phyloP scores from a whole-genome alignment of 768 basidiomycete genomes.

The Kwoniella bestiolae region DNA sequence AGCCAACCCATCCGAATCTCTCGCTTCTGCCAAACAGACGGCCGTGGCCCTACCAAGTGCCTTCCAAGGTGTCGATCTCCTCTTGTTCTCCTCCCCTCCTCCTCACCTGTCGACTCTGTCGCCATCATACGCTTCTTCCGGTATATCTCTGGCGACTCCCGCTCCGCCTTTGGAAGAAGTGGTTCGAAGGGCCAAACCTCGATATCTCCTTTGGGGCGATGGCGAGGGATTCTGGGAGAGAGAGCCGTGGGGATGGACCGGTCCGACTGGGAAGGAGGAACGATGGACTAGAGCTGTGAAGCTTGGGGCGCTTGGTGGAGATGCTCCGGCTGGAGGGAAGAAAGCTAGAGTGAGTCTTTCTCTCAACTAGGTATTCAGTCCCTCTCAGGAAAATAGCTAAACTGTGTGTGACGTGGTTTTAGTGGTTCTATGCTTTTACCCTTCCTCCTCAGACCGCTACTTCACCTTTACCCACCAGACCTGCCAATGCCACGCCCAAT shows the following conservation, averaged over 20 bases:
- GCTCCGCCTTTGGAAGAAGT: constrained; percentile 52
- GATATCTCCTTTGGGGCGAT: constrained; percentile 81
- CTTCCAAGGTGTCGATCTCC: constrained; percentile 63
- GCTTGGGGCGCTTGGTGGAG: constrained; percentile 82
- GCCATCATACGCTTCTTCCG: constrained; percentile 59
- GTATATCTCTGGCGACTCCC: constrained; percentile 69
- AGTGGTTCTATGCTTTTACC: constrained; percentile 99
- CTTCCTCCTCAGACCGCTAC: constrained; percentile 65
- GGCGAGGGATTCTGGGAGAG: constrained; percentile 90
- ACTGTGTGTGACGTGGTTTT: background rate
- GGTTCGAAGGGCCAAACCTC: constrained; percentile 65
- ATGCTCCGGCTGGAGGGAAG: constrained; percentile 64
- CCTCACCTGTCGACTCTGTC: constrained; percentile 62
- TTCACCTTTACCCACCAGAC: constrained; percentile 34
- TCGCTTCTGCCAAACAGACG: constrained; percentile 70
- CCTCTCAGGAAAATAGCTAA: background rate
- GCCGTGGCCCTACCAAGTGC: constrained; percentile 71
- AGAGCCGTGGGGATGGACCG: constrained; percentile 80
- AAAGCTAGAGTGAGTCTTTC: constrained; percentile 75
- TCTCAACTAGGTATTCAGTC: background rate
- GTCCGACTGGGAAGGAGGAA: constrained; percentile 60
- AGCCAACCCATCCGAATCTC: constrained; percentile 59
- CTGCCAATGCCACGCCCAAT: constrained; percentile 48
- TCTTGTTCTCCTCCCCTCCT: constrained; percentile 73
- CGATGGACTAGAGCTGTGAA: constrained; percentile 76